These are phyloP conservation scores for Herpotrichia juniperi DNA, from an alignment of 2,329 filamentous ascomycete genomes.

Conservation along the genomic window DNA sequence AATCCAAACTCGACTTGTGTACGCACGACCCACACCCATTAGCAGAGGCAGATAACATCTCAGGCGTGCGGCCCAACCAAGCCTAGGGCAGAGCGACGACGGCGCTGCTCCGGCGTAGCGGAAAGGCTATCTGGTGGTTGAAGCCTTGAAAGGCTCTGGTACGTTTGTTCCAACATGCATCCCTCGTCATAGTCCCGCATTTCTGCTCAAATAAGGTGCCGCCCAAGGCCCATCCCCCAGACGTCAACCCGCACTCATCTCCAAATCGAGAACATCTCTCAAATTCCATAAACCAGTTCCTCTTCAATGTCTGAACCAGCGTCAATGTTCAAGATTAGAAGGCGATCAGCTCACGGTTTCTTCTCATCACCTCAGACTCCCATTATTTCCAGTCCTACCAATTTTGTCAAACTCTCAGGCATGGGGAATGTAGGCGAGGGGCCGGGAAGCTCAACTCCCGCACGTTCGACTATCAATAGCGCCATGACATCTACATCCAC, in stretches of 20 bases:
- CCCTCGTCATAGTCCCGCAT: slow-evolving; percentile 11
- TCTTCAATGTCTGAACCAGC: slow-evolving; percentile 9
- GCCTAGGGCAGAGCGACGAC: slow-evolving; percentile 1
- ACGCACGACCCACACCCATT: neutral
- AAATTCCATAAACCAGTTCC: no score
- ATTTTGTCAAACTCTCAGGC: slow-evolving; percentile 27
- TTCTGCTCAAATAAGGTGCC: slow-evolving; percentile 3
- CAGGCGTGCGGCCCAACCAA: neutral
- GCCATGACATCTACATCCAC: slow-evolving; percentile 27
- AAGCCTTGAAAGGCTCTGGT: slow-evolving; percentile 9
- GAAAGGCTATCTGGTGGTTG: neutral
- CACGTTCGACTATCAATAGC: slow-evolving; percentile 30
- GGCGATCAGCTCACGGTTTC: slow-evolving; percentile 36
- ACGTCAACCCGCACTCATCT: slow-evolving; percentile 5
- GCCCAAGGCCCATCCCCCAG: slow-evolving; percentile 2
- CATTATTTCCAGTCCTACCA: slow-evolving; percentile 25
- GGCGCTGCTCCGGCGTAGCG: neutral
- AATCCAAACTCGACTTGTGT: neutral
- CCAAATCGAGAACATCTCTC: neutral
- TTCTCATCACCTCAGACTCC: slow-evolving; percentile 31
- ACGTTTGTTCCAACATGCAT: slow-evolving; percentile 17
- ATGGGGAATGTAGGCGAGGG: slow-evolving; percentile 31
- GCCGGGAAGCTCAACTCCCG: slow-evolving; percentile 11
- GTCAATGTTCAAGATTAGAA: slow-evolving; percentile 38
- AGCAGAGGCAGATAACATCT: neutral